Evolutionary conservation across 2,329 filamentous ascomycete species (phyloP).

Genomic region (Xylariomycetidae sp.): DNA sequence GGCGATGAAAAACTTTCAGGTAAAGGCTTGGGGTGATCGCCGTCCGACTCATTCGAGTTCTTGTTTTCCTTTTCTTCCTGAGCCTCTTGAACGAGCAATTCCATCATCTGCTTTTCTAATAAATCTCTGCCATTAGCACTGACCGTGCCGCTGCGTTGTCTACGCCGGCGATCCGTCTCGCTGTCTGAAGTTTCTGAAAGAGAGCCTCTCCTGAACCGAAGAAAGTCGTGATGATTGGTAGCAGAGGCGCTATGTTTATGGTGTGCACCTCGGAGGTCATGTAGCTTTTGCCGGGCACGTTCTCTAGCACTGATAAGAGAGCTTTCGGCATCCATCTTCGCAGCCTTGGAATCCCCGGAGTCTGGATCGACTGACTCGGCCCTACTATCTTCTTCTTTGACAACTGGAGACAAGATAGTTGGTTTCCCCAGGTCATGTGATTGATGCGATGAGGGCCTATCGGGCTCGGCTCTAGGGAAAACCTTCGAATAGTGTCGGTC

Average conservation of each 20-base stretch:
- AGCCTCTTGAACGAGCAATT: slow-evolving; percentile 52
- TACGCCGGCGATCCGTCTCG: slow-evolving; percentile 40
- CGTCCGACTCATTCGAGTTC: slow-evolving; percentile 21
- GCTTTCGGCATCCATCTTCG: slow-evolving; percentile 33
- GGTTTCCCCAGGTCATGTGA: slow-evolving; percentile 11
- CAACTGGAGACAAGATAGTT: slow-evolving; percentile 4
- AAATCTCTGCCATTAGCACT: slow-evolving; percentile 46
- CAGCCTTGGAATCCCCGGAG: slow-evolving; percentile 7
- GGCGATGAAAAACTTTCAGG: slow-evolving; percentile 26
- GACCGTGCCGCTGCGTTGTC: slow-evolving; percentile 39
- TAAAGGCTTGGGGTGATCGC: slow-evolving; percentile 27
- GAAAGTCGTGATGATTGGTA: slow-evolving; percentile 46
- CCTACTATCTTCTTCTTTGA: slow-evolving; percentile 10
- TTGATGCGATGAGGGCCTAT: slow-evolving; percentile 10
- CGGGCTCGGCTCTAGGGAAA: slow-evolving; percentile 40
- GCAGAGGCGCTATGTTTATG: slow-evolving; percentile 47
- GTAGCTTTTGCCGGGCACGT: slow-evolving; percentile 54
- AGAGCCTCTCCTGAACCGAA: slow-evolving; percentile 46
- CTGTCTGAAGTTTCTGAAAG: slow-evolving; percentile 56
- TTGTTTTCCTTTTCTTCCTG: slow-evolving; percentile 32
- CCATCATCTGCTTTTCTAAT: slow-evolving; percentile 56
- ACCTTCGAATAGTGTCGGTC: slow-evolving; percentile 71
- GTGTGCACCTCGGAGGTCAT: slow-evolving; percentile 48
- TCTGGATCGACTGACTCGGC: slow-evolving; percentile 8
- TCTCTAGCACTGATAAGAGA: slow-evolving; percentile 49